Conservation (phyloP, 495 filamentous ascomycete species). For the Physcia stellaris region DNA sequence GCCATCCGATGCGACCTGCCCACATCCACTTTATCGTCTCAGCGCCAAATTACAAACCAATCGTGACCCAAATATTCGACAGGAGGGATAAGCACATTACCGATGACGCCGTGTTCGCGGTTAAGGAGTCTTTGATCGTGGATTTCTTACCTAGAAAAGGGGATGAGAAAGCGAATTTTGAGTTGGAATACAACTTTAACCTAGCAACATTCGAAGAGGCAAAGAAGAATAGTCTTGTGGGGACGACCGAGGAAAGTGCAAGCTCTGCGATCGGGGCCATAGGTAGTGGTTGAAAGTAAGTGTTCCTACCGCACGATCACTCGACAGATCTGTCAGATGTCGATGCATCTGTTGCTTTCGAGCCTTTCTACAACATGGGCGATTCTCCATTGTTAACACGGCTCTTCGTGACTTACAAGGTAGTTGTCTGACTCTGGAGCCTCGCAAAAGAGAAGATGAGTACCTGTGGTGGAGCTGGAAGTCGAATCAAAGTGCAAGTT, state of each 20-base stretch:
- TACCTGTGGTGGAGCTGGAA: too few species aligned
- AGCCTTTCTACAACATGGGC: too few species aligned
- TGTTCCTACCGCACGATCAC: too few species aligned
- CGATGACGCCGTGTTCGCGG: constrained; percentile 63
- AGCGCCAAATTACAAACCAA: constrained; percentile 40
- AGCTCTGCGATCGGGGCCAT: too few species aligned
- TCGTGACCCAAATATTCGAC: constrained; percentile 68
- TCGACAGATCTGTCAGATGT: too few species aligned
- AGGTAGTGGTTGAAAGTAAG: too few species aligned
- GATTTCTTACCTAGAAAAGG: constrained; percentile 45
- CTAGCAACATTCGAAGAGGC: constrained; percentile 17
- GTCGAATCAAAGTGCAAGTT: too few species aligned
- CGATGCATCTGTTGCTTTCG: too few species aligned
- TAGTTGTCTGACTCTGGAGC: too few species aligned
- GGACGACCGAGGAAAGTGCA: constrained; percentile 10
- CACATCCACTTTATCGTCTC: constrained; percentile 70
- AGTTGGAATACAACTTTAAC: constrained; percentile 43
- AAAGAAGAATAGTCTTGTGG: constrained; percentile 17
- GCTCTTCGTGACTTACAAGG: too few species aligned
- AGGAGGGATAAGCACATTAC: constrained; percentile 43
- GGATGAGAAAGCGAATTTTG: constrained; percentile 51
- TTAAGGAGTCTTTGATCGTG: constrained; percentile 60
- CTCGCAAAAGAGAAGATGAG: too few species aligned
- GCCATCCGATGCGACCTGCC: constrained; percentile 69
- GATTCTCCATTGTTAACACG: too few species aligned